A percentile compares a stretch with the other conserved stretches of the same genome.
These are phyloP conservation scores for Neopestalotiopsis clavispora DNA, from an alignment of 2,329 filamentous ascomycete species.

Conservation along the genomic window DNA sequence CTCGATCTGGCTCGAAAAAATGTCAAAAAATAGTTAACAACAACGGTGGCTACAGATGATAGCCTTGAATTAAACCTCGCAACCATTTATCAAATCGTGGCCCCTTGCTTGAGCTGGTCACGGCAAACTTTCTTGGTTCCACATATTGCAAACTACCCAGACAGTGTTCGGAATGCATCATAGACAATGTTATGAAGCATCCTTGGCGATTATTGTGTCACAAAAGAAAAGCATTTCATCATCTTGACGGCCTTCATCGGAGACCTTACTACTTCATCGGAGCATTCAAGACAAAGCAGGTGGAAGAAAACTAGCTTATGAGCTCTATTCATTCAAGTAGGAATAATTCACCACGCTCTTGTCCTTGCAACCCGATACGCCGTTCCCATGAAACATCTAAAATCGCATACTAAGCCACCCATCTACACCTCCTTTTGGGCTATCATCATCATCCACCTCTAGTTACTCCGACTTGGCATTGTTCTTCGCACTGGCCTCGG, in stretches of 20 bases:
- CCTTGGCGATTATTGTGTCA: too few species aligned
- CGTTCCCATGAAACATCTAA: background rate
- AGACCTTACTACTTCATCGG: too few species aligned
- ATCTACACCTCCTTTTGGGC: background rate
- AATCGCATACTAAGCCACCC: background rate
- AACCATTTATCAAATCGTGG: too few species aligned
- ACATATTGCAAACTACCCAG: too few species aligned
- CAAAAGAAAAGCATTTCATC: background rate
- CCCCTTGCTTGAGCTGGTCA: too few species aligned
- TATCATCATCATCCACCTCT: background rate
- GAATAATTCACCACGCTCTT: background rate
- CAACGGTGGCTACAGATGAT: too few species aligned
- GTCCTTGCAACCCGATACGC: background rate
- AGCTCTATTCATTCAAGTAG: background rate
- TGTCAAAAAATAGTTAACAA: background rate
- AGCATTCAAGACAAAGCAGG: too few species aligned
- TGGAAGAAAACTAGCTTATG: too few species aligned
- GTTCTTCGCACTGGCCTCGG: slow-evolving; percentile 70
- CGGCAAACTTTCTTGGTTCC: too few species aligned
- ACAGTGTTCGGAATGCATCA: too few species aligned
- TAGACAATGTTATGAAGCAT: too few species aligned
- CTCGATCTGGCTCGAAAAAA: background rate
- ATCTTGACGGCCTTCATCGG: background rate
- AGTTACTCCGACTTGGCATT: slow-evolving; percentile 52
- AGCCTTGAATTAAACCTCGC: too few species aligned